Base-by-base conservation (phyloP, 306 rosid species). In the Acacia confusa region DNA sequence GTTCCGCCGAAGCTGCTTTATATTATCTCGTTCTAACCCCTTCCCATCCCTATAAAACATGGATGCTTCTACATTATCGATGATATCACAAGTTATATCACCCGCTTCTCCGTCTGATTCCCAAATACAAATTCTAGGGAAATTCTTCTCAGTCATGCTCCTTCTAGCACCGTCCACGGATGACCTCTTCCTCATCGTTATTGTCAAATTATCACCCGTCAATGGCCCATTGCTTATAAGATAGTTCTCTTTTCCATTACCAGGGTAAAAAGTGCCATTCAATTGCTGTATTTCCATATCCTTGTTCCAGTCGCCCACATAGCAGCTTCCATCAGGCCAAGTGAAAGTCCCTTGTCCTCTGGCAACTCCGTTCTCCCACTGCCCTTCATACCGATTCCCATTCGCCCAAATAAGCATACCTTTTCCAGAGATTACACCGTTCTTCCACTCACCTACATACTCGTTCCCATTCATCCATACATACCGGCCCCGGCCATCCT, bases 51-150 rank as follows among this genome's bases (percentile, higher is more conserved):
- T 79, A 61, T 91, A 96, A 15, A 94, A 85, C 98, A 94, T 92
- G 0, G 99, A 96, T 0, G 99, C 99, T 77, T 96, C 98, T 83
- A 92, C 97, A 91, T 94, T 96, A 77, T 96, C 99, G 17, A 96
- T 77, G 6, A 96, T 96, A 76, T 96, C 99, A 69, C 99, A 96
- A 27, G 98, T 96, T 34, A 96, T 96, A 70, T 96, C 99, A 57
- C 98, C 97, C 2, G 97, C 99, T 69, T 94, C 99, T n/a, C 99
- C 99, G 19, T 96, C 99, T 2, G 94, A 89, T 85, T 96, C 98
- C 99, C 99, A 96, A 15, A 96, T 96, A 14, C 99, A 96, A 85
- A 96, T 96, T 91, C 99, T 90, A 0, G 99, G 99, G 34, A 96
- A 96, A 47, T 77, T 85, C 88, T 87, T 89, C 58, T 92, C 99